A percentile compares a stretch with the other conserved stretches of the same genome.
Conservation (phyloP, 768 basidiomycete species). For the Trametes elegans region DNA sequence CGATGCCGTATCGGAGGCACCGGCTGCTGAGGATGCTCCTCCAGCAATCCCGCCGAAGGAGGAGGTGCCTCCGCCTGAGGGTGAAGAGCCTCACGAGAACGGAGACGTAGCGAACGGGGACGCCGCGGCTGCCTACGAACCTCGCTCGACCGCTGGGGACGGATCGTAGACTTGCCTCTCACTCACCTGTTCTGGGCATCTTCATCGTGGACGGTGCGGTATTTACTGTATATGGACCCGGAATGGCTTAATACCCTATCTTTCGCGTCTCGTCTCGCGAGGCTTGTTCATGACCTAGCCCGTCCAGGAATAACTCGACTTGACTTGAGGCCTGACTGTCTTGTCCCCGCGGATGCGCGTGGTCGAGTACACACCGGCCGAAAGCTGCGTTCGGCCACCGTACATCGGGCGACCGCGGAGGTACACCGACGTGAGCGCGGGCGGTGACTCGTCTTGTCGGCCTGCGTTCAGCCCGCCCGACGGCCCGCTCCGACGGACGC, state of each 20-base stretch:
- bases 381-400: too few species aligned
- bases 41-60: conserved; percentile 13
- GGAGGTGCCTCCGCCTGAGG: neutral
- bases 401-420: too few species aligned
- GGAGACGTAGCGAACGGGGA: neutral
- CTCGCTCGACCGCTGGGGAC: neutral
- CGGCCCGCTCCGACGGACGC: too few species aligned
- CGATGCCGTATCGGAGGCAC: neutral
- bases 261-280: neutral
- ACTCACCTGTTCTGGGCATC: neutral
- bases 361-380: neutral
- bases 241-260: conserved; percentile 10
- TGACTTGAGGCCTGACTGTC: too few species aligned
- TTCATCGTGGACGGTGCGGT: conserved; percentile 3
- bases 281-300: neutral
- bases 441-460: too few species aligned
- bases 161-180: neutral
- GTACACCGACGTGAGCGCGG: too few species aligned
- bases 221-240: conserved; percentile 11
- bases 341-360: too few species aligned
- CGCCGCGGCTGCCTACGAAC: neutral
- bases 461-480: too few species aligned
- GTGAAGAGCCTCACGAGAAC: neutral
- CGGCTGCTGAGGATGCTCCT: neutral
- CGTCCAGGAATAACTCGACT: too few species aligned